Conservation (phyloP, 2,329 filamentous ascomycete genomes). For the Phaeoacremonium minimum region DNA sequence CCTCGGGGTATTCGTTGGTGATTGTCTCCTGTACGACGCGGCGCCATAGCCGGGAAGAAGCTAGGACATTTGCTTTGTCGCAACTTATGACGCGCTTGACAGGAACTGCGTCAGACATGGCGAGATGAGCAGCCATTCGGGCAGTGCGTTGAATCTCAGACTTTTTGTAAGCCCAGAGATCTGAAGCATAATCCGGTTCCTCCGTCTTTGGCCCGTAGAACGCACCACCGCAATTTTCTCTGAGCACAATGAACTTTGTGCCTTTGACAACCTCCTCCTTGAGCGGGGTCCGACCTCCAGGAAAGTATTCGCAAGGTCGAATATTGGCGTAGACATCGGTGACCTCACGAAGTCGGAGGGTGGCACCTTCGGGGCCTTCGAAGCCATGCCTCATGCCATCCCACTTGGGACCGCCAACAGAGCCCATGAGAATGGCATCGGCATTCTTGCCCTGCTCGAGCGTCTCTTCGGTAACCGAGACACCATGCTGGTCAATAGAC, state of each 20-base stretch:
- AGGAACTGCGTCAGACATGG: constrained; percentile 70
- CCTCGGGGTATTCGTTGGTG: constrained; percentile 80
- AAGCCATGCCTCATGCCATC: constrained; percentile 72
- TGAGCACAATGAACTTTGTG: constrained; percentile 88
- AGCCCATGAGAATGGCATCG: constrained; percentile 86
- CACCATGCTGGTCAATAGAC: constrained; percentile 82
- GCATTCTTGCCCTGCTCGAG: constrained; percentile 78
- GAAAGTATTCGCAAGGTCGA: constrained; percentile 85
- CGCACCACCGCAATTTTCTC: constrained; percentile 87
- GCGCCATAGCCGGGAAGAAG: constrained; percentile 84
- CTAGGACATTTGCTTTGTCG: constrained; percentile 96
- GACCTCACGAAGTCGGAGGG: constrained; percentile 87
- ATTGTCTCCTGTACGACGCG: constrained; percentile 83
- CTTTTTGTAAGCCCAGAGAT: constrained; percentile 83
- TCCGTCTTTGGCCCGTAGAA: constrained; percentile 88
- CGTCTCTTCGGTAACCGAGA: constrained; percentile 76
- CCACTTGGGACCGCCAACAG: constrained; percentile 97
- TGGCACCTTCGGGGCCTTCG: constrained; percentile 87
- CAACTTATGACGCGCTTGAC: constrained; percentile 78
- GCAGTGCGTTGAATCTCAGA: constrained; percentile 85
- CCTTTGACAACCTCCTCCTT: constrained; percentile 81
- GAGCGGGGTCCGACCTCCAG: constrained; percentile 81
- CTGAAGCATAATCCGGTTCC: constrained; percentile 71
- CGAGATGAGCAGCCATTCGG: constrained; percentile 75
- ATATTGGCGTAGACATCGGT: constrained; percentile 94